Conservation (phyloP, 306 rosid species). For the Spatholobus suberectus region DNA sequence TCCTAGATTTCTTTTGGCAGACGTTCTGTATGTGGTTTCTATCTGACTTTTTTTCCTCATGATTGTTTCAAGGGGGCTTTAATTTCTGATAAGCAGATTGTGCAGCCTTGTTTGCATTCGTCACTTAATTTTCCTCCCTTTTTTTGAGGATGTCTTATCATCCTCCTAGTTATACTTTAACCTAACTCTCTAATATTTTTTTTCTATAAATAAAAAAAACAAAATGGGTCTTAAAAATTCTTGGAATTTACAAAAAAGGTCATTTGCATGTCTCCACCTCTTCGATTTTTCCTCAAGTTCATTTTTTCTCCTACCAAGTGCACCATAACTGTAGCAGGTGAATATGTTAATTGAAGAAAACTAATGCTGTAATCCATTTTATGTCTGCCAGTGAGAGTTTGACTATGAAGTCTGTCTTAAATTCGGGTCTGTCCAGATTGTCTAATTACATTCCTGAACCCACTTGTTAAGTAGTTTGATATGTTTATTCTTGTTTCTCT, state of each 20-base stretch:
- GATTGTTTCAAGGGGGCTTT: background rate
- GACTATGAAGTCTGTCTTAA: background rate
- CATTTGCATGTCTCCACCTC: background rate
- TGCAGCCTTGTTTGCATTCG: background rate
- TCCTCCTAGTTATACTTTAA: background rate
- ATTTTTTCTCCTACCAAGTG: background rate
- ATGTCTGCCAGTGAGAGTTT: background rate
- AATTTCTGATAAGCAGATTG: background rate
- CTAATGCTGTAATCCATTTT: background rate
- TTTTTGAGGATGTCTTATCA: background rate
- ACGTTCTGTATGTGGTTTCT: background rate
- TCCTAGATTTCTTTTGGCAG: background rate
- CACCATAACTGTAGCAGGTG: slow-evolving; percentile 3
- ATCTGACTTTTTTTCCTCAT: background rate
- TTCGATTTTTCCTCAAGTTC: background rate
- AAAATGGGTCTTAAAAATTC: background rate
- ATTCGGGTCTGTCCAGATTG: background rate
- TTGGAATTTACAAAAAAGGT: background rate
- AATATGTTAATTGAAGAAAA: background rate
- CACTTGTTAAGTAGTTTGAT: slow-evolving; percentile 7
- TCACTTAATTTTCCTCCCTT: background rate
- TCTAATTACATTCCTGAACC: background rate
- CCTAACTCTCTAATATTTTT: background rate
- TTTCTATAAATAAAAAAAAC: background rate
- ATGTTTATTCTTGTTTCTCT: slow-evolving; percentile 8